A percentile compares a stretch with the other conserved stretches of the same genome.
Evolutionary conservation across 2,329 filamentous ascomycete species (phyloP).

Genomic region (Hymenoscyphus scutula): DNA sequence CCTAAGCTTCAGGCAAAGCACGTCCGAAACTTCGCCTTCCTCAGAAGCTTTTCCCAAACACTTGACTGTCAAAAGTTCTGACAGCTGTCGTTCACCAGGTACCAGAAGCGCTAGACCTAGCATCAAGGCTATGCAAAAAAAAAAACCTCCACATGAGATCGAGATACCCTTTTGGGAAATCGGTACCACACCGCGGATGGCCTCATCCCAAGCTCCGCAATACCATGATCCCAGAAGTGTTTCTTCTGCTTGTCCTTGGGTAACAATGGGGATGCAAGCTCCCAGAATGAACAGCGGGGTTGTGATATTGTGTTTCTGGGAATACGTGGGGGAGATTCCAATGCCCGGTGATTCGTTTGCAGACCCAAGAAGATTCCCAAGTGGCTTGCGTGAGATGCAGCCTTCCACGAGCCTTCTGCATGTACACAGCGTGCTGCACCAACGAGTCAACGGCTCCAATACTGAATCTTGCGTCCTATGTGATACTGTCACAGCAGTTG

Average conservation of each 20-base stretch:
- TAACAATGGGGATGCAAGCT: conserved; percentile 6
- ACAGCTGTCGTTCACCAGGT: conserved; percentile 20
- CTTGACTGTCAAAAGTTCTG: conserved; percentile 14
- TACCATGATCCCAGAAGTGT: conserved; percentile 2
- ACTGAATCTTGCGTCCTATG: conserved; percentile 13
- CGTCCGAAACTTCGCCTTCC: conserved; percentile 22
- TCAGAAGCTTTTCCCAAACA: conserved; percentile 16
- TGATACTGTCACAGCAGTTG: conserved; percentile 1
- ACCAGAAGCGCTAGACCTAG: not conserved
- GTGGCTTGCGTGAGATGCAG: conserved; percentile 11
- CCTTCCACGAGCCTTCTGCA: conserved; percentile 16
- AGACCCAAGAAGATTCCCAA: not conserved
- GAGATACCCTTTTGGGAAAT: not conserved
- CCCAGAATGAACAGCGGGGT: conserved; percentile 8
- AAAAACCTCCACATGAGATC: too few relatives aligned
- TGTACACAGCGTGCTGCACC: conserved; percentile 2
- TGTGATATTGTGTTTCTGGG: not conserved
- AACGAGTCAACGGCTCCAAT: conserved; percentile 9
- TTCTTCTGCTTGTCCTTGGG: conserved; percentile 1
- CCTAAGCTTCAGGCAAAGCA: conserved; percentile 3
- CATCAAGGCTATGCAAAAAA: not conserved
- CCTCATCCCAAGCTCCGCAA: conserved; percentile 3
- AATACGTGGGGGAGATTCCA: conserved; percentile 6
- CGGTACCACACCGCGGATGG: conserved; percentile 4
- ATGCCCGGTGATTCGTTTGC: conserved; percentile 5